These are phyloP conservation scores for Ammopiptanthus mongolicus DNA, from an alignment of 306 rosid species.

Conservation along the genomic window DNA sequence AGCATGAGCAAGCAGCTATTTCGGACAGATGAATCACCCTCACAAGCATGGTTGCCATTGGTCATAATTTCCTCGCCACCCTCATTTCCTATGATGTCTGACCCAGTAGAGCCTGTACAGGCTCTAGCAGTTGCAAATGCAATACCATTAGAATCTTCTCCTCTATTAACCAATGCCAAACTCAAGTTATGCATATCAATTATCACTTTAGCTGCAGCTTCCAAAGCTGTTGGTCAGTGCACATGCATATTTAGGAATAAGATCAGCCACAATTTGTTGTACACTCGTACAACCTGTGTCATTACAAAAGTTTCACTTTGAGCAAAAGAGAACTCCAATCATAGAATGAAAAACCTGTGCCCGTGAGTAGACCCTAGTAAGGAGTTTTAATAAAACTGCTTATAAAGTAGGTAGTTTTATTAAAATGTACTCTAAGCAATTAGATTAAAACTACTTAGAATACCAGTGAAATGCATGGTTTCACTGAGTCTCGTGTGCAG, in stretches of 20 bases:
- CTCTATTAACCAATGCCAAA: constrained; percentile 49
- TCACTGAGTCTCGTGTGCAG: not conserved
- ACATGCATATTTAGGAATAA: constrained; percentile 83
- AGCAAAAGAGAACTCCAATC: constrained; percentile 28
- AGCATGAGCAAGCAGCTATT: constrained; percentile 62
- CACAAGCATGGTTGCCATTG: constrained; percentile 30
- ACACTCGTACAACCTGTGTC: constrained; percentile 75
- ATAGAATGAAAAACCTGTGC: not conserved
- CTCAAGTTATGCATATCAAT: constrained; percentile 73
- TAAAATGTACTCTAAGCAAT: not conserved
- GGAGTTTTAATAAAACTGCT: not conserved
- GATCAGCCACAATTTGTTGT: constrained; percentile 78
- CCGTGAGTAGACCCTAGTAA: not conserved
- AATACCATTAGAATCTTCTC: constrained; percentile 61
- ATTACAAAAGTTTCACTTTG: constrained; percentile 9
- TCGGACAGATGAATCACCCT: constrained; percentile 27
- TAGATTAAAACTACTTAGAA: not conserved
- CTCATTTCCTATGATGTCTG: constrained; percentile 25
- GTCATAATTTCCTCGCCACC: constrained; percentile 34
- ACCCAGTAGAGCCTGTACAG: constrained; percentile 39
- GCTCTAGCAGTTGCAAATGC: constrained; percentile 77
- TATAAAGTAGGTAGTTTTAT: not conserved
- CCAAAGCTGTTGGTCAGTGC: constrained; percentile 85
- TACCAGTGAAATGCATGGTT: not conserved
- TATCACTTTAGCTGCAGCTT: constrained; percentile 74